These are phyloP conservation scores for Gilbertella persicaria DNA, from an alignment of 371 early-diverging fungal species.

Conservation along the genomic window DNA sequence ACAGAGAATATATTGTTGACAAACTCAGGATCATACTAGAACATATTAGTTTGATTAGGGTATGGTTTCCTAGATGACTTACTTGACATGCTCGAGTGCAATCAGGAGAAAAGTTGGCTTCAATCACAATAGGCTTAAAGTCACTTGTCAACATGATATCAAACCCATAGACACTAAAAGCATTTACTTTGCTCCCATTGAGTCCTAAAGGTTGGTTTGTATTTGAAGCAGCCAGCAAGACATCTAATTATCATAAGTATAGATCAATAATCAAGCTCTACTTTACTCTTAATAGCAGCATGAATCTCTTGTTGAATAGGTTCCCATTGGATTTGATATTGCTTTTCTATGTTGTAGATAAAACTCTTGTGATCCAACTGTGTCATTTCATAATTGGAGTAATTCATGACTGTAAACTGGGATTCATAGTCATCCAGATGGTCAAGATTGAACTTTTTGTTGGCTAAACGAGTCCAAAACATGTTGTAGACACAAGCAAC, in stretches of 20 bases:
- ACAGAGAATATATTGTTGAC: constrained; percentile 56
- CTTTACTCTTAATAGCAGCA: constrained; percentile 47
- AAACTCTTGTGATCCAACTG: constrained; percentile 59
- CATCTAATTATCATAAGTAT: constrained; percentile 24
- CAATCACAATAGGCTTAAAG: constrained; percentile 54
- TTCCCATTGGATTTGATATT: constrained; percentile 50
- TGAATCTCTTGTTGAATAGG: constrained; percentile 54
- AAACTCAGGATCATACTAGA: constrained; percentile 55
- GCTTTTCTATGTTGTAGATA: constrained; percentile 60
- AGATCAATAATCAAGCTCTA: not conserved
- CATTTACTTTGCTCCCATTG: constrained; percentile 33
- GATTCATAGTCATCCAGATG: constrained; percentile 59
- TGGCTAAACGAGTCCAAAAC: constrained; percentile 66
- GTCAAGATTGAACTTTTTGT: constrained; percentile 49
- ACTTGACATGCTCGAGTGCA: constrained; percentile 59
- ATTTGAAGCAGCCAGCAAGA: constrained; percentile 49
- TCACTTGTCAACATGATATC: constrained; percentile 58
- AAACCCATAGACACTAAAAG: constrained; percentile 58
- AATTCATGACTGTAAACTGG: constrained; percentile 65
- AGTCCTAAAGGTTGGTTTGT: constrained; percentile 54
- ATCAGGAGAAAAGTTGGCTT: constrained; percentile 61
- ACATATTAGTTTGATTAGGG: constrained; percentile 4
- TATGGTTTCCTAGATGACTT: constrained; percentile 8
- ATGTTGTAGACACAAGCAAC: constrained; percentile 54
- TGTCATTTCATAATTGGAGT: constrained; percentile 58